A percentile compares a stretch with the other conserved stretches of the same genome.
Evolutionary conservation across 805 yeast species (phyloP).

Genomic region (Candida succiphila): DNA sequence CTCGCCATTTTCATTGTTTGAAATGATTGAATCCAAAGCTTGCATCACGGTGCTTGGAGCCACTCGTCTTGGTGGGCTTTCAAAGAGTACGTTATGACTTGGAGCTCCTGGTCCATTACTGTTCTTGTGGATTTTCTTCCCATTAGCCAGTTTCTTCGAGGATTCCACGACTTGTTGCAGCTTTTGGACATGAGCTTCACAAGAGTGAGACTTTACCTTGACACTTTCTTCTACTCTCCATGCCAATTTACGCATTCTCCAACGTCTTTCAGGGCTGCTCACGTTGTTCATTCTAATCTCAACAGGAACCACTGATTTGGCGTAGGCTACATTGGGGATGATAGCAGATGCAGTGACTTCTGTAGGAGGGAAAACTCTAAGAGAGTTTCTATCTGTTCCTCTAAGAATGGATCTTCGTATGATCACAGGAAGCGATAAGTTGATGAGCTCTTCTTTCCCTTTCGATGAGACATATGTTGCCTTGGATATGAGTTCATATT

Average conservation of each 20-base stretch:
- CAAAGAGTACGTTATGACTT: conserved; percentile 17
- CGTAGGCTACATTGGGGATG: conserved; percentile 82
- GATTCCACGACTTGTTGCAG: conserved; percentile 34
- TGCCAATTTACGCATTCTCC: conserved; percentile 85
- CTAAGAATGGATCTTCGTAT: conserved; percentile 68
- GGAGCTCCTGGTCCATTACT: conserved; percentile 19
- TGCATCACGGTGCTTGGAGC: no score
- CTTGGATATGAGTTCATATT: conserved; percentile 68
- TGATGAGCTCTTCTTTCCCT: conserved; percentile 26
- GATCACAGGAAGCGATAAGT: conserved; percentile 51
- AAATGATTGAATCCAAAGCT: no score
- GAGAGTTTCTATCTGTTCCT: conserved; percentile 77
- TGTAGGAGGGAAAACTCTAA: conserved; percentile 94
- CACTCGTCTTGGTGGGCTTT: conserved; percentile 13
- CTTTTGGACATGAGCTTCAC: conserved; percentile 47
- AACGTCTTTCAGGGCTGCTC: conserved; percentile 47
- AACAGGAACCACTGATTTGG: conserved; percentile 75
- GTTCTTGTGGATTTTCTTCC: conserved; percentile 15
- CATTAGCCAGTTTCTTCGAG: conserved; percentile 18
- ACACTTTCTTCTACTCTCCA: conserved; percentile 87
- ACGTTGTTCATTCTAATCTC: conserved; percentile 77
- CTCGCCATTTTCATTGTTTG: not conserved
- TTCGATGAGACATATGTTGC: conserved; percentile 29
- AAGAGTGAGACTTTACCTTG: conserved; percentile 49
- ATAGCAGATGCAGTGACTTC: conserved; percentile 80